Evolutionary conservation across 1,284 basidiomycete species (phyloP).

Genomic region (Cutaneotrichosporon mucoides): DNA sequence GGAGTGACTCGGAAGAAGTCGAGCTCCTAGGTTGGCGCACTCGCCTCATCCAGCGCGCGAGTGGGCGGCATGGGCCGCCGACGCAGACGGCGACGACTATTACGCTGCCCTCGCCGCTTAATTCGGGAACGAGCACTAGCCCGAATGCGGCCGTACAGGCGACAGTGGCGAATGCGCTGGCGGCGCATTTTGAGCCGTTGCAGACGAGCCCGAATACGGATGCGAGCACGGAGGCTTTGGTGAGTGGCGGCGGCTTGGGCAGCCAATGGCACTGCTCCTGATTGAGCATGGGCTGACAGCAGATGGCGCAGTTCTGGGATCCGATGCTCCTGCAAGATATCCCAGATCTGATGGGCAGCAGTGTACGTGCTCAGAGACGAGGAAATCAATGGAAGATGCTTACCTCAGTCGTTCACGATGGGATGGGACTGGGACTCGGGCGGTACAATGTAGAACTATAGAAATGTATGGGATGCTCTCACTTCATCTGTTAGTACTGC

Average conservation of each 20-base stretch:
- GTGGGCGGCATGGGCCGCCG: not conserved
- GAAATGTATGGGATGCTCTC: not conserved
- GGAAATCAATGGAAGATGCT: too few relatives aligned
- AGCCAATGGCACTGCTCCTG: too few relatives aligned
- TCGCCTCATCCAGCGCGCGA: constrained; percentile 22
- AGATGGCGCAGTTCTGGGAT: constrained; percentile 14
- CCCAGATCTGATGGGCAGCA: not conserved
- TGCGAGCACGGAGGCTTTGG: constrained; percentile 7
- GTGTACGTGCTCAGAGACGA: not conserved
- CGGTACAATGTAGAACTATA: not conserved
- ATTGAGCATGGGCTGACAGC: not conserved
- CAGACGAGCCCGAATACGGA: not conserved
- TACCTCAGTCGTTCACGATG: constrained; percentile 1
- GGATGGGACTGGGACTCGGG: constrained; percentile 10
- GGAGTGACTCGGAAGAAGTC: constrained; percentile 13
- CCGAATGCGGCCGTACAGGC: constrained; percentile 1
- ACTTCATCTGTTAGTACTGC: too few relatives aligned
- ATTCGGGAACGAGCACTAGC: not conserved
- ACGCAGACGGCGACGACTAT: constrained; percentile 14
- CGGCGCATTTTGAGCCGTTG: constrained; percentile 4
- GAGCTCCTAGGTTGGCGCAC: constrained; percentile 32
- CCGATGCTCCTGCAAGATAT: constrained; percentile 11
- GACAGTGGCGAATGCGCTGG: constrained; percentile 1
- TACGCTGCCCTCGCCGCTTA: constrained; percentile 11
- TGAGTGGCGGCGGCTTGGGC: constrained; percentile 2